Base-by-base conservation (phyloP, 2,329 filamentous ascomycete genomes). In the Trichoderma simmonsii region DNA sequence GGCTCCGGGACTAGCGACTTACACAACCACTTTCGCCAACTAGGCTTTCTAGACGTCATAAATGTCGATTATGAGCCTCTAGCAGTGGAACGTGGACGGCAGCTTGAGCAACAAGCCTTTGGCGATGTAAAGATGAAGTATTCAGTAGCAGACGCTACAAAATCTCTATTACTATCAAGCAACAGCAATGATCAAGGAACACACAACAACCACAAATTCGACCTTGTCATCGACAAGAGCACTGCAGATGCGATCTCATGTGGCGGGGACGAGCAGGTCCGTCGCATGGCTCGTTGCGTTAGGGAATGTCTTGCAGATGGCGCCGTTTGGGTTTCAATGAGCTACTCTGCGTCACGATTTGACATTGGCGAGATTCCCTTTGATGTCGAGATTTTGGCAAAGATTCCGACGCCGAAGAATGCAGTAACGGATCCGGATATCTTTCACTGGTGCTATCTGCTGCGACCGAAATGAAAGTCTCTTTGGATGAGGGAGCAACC, bases 41-140 rank as follows among this genome's bases (percentile, higher is more conserved):
- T 77, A 9, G 85, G 84, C 1, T 84, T 84, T 73, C n/a, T 67
- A 3, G 75, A 84, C 74, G 78, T 87, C 21, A 84, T 83, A 7
- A 87, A 87, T 72, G 76, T 85, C 72, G 86, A 87, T 77, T 87
- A 84, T 73, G 85, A 86, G 75, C 85, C 85, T 5, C 78, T 85
- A 7, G 85, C 85, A 6, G 77, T 83, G 9, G 79, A 83, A 26
- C 81, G 83, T 32, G 85, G 85, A 1, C 80, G 79, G 4, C 75
- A 81, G 34, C 77, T 84, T 3, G 85, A 87, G 74, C 63, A 75
- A 30, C 64, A 74, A 6, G 78, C 75, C 2, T 87, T 87, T 73
- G 83, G 84, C 21, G 81, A 86, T 70, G 80, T 86, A 4, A 73
- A 72, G 18, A 85, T 82, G 80, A 76, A 77, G 28, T 87, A 87